phyloP scores from a whole-genome alignment of 805 yeast genomes.

The Ogataea polymorpha region DNA sequence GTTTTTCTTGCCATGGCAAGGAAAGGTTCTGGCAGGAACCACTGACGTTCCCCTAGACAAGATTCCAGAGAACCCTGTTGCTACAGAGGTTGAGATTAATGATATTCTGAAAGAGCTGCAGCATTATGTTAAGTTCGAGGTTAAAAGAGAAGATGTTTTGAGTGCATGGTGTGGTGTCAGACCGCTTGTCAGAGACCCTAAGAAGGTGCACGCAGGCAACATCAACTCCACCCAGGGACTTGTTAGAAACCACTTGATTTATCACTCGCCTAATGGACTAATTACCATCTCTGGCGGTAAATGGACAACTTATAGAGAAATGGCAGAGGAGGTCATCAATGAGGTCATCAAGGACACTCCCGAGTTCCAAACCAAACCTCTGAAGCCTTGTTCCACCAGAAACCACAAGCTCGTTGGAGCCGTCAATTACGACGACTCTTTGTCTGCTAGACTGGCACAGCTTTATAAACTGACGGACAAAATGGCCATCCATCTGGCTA shows the following conservation, averaged over 20 bases:
- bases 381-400: constrained; percentile 52
- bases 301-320: constrained; percentile 97
- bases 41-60: constrained; percentile 82
- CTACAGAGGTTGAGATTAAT: constrained; percentile 83
- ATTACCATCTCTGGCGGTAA: constrained; percentile 94
- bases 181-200: constrained; percentile 87
- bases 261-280: constrained; percentile 65
- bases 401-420: constrained; percentile 69
- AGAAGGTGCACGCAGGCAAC: constrained; percentile 32
- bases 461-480: constrained; percentile 66
- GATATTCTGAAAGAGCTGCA: constrained; percentile 85
- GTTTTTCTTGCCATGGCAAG: constrained; percentile 98
- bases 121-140: constrained; percentile 85
- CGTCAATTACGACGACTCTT: constrained; percentile 70
- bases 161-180: constrained; percentile 98
- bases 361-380: constrained; percentile 29
- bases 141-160: constrained; percentile 82
- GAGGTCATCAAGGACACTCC: constrained; percentile 52
- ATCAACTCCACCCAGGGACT: constrained; percentile 71
- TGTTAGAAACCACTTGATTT: constrained; percentile 84
- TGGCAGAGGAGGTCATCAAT: constrained; percentile 93
- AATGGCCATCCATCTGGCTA: constrained; percentile 77
- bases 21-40: constrained; percentile 93
- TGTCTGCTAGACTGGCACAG: constrained; percentile 77
- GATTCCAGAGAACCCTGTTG: constrained; percentile 74